Evolutionary conservation across 345 rosid species (phyloP).

Genomic region (Salix koriyanagi): DNA sequence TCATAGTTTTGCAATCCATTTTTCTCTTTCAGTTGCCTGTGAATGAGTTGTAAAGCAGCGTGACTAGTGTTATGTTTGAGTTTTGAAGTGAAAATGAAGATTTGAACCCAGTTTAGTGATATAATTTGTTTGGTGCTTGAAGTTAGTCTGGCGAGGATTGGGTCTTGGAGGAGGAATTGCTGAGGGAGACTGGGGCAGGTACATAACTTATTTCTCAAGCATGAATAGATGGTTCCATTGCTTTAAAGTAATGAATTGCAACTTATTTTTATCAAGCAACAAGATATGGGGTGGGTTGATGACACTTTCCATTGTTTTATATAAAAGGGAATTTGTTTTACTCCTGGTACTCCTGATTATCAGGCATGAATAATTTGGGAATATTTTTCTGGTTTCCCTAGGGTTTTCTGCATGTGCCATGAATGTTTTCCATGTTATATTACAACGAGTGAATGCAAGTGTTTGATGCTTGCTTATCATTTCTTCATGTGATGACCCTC

Average conservation of each 20-base stretch:
- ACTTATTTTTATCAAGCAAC: neutral
- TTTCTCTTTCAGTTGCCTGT: neutral
- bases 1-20: neutral
- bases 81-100: neutral
- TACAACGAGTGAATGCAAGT: neutral
- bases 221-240: neutral
- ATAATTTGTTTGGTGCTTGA: conserved; percentile 21
- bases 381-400: neutral
- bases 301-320: neutral
- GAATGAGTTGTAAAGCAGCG: neutral
- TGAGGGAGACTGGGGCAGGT: conserved; percentile 86
- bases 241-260: neutral
- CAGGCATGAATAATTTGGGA: neutral
- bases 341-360: neutral
- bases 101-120: neutral
- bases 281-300: neutral
- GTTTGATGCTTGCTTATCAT: neutral
- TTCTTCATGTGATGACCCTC: neutral
- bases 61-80: neutral
- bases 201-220: neutral
- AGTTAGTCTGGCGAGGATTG: conserved; percentile 94
- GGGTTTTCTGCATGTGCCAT: neutral
- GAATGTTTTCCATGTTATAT: neutral
- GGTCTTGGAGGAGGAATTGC: conserved; percentile 76
- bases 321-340: neutral